A percentile compares a stretch with the other conserved stretches of the same genome.
phyloP scores from a whole-genome alignment of 2,329 filamentous ascomycete species.

The Alternaria longipes region DNA sequence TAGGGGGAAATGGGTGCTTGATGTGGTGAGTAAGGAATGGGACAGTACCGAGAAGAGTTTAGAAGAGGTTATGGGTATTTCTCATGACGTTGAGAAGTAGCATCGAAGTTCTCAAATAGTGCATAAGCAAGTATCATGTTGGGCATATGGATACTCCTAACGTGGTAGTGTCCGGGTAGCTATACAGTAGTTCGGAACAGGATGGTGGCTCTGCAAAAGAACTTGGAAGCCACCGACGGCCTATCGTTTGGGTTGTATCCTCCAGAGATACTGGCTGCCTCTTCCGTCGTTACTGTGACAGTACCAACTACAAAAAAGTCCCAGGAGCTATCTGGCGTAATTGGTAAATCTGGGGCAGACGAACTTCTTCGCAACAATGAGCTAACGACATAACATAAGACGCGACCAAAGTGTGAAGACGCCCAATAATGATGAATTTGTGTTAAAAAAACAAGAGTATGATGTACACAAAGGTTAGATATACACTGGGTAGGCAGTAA shows the following conservation, averaged over 20 bases:
- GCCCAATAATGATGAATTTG: not conserved
- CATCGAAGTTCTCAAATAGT: not conserved
- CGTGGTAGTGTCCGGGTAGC: not conserved
- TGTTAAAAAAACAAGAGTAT: not conserved
- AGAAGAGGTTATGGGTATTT: constrained; percentile 8
- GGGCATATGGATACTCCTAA: not conserved
- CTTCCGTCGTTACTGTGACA: not conserved
- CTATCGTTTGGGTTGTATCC: not conserved
- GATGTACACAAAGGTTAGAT: not conserved
- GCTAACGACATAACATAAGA: not conserved
- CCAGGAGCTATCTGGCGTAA: not conserved
- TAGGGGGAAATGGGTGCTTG: constrained; percentile 13
- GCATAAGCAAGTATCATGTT: not conserved
- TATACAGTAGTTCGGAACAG: not conserved
- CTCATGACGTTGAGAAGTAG: constrained; percentile 10
- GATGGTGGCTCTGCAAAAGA: not conserved
- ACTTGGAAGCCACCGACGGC: not conserved
- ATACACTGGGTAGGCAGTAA: not conserved
- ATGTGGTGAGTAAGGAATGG: constrained; percentile 15
- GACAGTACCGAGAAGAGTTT: constrained; percentile 7
- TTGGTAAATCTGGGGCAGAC: not conserved
- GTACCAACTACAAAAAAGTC: too few relatives aligned
- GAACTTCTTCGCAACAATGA: not conserved
- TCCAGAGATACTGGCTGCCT: not conserved
- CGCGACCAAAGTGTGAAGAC: not conserved